Conservation (phyloP, 2,329 filamentous ascomycete genomes). For the Stagonosporopsis rhizophila region DNA sequence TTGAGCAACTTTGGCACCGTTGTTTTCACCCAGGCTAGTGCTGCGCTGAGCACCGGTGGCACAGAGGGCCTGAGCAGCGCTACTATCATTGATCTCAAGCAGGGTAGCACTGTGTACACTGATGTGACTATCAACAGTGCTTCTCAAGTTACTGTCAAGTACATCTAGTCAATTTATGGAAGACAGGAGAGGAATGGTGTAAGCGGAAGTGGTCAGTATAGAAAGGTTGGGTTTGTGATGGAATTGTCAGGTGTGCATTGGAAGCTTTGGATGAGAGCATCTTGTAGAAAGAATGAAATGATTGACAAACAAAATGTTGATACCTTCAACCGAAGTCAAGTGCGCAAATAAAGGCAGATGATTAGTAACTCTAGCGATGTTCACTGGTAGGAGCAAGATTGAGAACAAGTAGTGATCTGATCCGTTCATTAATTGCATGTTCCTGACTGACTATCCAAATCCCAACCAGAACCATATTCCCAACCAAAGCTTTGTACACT, state of each 20-base stretch:
- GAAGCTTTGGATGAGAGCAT: too few species aligned
- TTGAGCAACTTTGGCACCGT: conserved; percentile 59
- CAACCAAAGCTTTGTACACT: neutral
- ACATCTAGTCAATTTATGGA: neutral
- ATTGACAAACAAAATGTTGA: too few species aligned
- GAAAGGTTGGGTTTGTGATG: too few species aligned
- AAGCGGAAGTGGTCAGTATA: neutral
- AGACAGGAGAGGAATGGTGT: neutral
- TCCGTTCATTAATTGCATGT: neutral
- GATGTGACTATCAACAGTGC: conserved; percentile 16
- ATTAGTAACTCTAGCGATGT: too few species aligned
- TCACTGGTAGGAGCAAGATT: neutral
- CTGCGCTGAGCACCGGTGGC: conserved; percentile 34
- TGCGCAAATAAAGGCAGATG: too few species aligned
- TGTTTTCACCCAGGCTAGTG: conserved; percentile 53
- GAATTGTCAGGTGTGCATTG: too few species aligned
- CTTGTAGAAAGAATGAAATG: too few species aligned
- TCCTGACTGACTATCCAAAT: neutral
- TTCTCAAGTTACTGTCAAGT: conserved; percentile 21
- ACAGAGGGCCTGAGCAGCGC: conserved; percentile 48
- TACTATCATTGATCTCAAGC: conserved; percentile 57
- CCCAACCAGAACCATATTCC: neutral
- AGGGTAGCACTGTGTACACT: conserved; percentile 44
- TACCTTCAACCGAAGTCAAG: too few species aligned
- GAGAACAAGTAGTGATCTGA: neutral